These are phyloP conservation scores for Vachellia collinsii DNA, from an alignment of 306 rosid species.

Conservation along the genomic window DNA sequence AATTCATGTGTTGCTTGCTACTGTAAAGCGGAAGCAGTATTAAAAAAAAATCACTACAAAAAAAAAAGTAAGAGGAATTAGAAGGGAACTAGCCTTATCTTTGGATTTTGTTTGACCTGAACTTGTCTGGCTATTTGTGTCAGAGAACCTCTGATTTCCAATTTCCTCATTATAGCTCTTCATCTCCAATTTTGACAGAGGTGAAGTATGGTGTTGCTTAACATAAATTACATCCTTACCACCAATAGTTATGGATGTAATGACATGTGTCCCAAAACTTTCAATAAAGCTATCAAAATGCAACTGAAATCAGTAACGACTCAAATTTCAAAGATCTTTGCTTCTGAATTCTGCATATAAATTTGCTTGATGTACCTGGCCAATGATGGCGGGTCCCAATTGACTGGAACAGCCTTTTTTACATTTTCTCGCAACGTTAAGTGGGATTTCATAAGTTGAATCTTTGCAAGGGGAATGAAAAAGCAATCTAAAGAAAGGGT, in stretches of 20 bases:
- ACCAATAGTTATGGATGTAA: slow-evolving; percentile 83
- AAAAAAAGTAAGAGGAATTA: slow-evolving; percentile 13
- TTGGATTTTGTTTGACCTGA: slow-evolving; percentile 68
- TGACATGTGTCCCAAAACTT: slow-evolving; percentile 85
- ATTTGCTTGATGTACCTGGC: slow-evolving; percentile 63
- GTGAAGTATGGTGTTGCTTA: slow-evolving; percentile 79
- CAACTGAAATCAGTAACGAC: slow-evolving; percentile 34
- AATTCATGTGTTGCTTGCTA: slow-evolving; percentile 10
- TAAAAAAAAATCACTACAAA: neutral
- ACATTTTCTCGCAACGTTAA: slow-evolving; percentile 67
- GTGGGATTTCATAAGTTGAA: slow-evolving; percentile 61
- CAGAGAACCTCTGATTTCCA: slow-evolving; percentile 80
- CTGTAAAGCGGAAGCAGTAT: slow-evolving; percentile 18
- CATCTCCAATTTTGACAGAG: slow-evolving; percentile 73
- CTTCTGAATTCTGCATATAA: slow-evolving; percentile 25
- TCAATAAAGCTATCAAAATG: slow-evolving; percentile 77
- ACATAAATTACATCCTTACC: slow-evolving; percentile 88
- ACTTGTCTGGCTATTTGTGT: slow-evolving; percentile 50
- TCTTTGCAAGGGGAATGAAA: slow-evolving; percentile 76
- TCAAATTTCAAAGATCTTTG: slow-evolving; percentile 28
- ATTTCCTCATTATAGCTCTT: slow-evolving; percentile 76
- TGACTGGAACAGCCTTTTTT: slow-evolving; percentile 61
- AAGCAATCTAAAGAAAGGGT: slow-evolving; percentile 74
- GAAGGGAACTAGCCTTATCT: slow-evolving; percentile 76
- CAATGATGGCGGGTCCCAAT: slow-evolving; percentile 76